These are phyloP conservation scores for Paecilomyces sp. DNA, from an alignment of 2,329 filamentous ascomycete genomes.

Conservation along the genomic window DNA sequence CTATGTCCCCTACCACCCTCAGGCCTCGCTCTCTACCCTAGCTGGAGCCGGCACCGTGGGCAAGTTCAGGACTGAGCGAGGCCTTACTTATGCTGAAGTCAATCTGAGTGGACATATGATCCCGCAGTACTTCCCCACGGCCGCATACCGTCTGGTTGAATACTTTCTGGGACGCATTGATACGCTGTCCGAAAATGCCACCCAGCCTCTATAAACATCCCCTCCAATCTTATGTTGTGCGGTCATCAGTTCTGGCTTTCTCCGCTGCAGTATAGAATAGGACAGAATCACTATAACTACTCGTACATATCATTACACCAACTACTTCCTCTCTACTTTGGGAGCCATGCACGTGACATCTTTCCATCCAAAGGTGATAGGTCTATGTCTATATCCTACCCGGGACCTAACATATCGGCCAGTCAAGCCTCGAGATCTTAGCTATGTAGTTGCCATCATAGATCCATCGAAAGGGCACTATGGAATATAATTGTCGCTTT, in stretches of 20 bases:
- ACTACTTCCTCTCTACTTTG: neutral
- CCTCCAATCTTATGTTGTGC: neutral
- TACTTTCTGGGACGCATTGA: conserved; percentile 25
- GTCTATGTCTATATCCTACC: neutral
- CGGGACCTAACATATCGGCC: neutral
- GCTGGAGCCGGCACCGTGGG: conserved; percentile 63
- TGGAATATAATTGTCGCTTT: neutral
- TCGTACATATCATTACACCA: neutral
- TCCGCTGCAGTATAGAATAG: neutral
- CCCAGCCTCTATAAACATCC: neutral
- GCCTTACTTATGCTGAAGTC: conserved; percentile 58
- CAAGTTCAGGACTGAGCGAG: conserved; percentile 63
- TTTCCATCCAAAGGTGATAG: neutral
- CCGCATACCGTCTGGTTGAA: conserved; percentile 59
- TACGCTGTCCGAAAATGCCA: neutral
- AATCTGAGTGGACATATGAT: conserved; percentile 31
- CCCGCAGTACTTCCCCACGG: conserved; percentile 60
- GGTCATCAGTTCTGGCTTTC: neutral
- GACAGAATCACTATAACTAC: neutral
- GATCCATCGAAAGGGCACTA: neutral
- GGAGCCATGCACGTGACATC: neutral
- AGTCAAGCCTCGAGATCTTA: neutral
- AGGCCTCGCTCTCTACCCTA: conserved; percentile 58
- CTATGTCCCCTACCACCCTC: conserved; percentile 40
- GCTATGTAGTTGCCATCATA: neutral